Conservation (phyloP, 2,329 filamentous ascomycete genomes). For the Fusarium miscanthi region DNA sequence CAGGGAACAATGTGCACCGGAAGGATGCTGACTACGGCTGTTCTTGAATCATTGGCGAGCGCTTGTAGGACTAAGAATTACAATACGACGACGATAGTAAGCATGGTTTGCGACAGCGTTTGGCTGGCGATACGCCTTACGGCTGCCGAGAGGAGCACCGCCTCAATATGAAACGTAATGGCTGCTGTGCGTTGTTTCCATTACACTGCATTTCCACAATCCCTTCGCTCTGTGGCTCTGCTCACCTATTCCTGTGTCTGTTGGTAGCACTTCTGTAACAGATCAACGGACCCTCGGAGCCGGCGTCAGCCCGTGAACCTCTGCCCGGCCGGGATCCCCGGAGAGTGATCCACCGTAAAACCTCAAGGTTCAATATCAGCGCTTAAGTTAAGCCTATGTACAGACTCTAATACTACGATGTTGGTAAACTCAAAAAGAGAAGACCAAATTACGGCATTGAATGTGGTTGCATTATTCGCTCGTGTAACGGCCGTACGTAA, state of each 20-base stretch:
- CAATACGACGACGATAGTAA: not conserved
- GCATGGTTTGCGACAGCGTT: not conserved
- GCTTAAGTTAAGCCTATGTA: not conserved
- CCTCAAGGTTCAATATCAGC: not conserved
- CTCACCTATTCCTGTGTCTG: not conserved
- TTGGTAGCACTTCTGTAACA: conserved; percentile 3
- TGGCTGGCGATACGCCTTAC: not conserved
- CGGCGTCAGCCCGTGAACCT: conserved; percentile 21
- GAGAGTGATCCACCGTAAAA: conserved; percentile 11
- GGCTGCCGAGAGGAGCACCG: conserved; percentile 11
- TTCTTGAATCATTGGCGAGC: not conserved
- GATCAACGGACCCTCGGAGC: conserved; percentile 32
- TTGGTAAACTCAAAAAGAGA: not conserved
- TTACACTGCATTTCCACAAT: not conserved
- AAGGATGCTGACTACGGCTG: not conserved
- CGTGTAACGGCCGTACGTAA: not conserved
- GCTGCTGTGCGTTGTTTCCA: not conserved
- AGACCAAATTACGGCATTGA: not conserved
- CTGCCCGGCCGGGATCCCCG: conserved; percentile 25
- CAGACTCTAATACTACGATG: not conserved
- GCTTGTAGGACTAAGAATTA: not conserved
- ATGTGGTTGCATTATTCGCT: not conserved
- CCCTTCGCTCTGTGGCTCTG: not conserved
- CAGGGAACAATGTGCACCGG: not conserved
- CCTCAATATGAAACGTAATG: conserved; percentile 8